phyloP scores from a whole-genome alignment of 2,329 filamentous ascomycete species.

The Curvularia lunata region DNA sequence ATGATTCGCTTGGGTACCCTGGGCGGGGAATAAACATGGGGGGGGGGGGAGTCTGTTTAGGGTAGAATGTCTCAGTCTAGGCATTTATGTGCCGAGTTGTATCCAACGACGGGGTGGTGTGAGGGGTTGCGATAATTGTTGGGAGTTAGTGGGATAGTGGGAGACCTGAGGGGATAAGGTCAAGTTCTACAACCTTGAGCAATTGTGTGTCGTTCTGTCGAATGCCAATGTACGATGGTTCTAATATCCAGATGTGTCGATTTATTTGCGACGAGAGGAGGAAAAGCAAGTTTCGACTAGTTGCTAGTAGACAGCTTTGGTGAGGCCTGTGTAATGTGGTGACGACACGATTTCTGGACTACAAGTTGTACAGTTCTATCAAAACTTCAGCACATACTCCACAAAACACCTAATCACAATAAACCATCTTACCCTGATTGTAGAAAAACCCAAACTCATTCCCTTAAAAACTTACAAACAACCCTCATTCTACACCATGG shows the following conservation, averaged over 20 bases:
- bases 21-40: not conserved
- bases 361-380: not conserved
- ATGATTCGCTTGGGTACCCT: slow-evolving; percentile 2
- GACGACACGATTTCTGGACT: not conserved
- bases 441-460: not conserved
- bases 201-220: not conserved
- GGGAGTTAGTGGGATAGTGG: not conserved
- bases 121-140: not conserved
- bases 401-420: too few species aligned
- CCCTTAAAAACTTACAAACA: too few species aligned
- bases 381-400: not conserved
- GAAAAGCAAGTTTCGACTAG: too few species aligned
- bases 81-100: not conserved
- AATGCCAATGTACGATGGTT: not conserved
- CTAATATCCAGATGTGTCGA: not conserved
- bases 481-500: slow-evolving; percentile 6
- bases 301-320: too few species aligned
- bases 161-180: not conserved
- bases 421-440: not conserved
- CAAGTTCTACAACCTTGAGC: not conserved
- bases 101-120: not conserved
- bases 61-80: not conserved
- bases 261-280: too few species aligned
- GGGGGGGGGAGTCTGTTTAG: not conserved
- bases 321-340: too few species aligned